Base-by-base conservation (phyloP, 1,284 basidiomycete species). In the Mycosarcoma mackinlayi region DNA sequence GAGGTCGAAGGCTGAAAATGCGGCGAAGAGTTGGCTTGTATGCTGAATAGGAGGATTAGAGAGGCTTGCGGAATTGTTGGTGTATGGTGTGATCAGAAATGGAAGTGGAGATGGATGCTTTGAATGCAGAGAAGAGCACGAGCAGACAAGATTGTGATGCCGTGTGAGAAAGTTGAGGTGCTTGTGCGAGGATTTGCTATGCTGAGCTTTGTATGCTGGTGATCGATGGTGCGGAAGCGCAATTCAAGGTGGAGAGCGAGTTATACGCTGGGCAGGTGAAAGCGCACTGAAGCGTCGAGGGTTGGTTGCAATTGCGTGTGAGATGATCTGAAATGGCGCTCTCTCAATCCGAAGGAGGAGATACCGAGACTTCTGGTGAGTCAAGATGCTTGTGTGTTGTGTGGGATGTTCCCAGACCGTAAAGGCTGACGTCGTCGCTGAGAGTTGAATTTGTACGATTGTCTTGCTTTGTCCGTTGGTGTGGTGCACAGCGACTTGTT, bases 1-100 rank as follows among this genome's bases (percentile, higher is more conserved):
- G 41, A 35, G n/a, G 19, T 42, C 42, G 33, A 30, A 18, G 42
- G 48, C 48, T 42, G 42, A 25, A 25, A 25, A 27, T 40, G 23
- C 9, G 30, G 11, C 14, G 45, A 30, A 37, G 33, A 23, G 33
- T 24, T 21, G 25, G 7, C n/a, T 35, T 11, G 3, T 46, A 41
- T 23, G 27, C 16, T 23, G 37, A 6, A 14, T 13, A 27, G 23
- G 14, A 25, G 33, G 27, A 7, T 13, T 27, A 10, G 31, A 7
- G 19, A 30, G 21, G 33, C 18, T 10, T 30, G 41, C 24, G 6
- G 18, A 30, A 13, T 13, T 24, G 23, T 30, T 13, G 41, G 8
- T 23, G 14, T 23, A 55, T 40, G 44, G 33, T 47, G 39, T 10
- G 14, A 8, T n/a, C 24, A 37, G 23, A 28, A 38, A 6, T 28